Evolutionary conservation across 257 asterid species (phyloP).

Genomic region (Ilex aquifolium): DNA sequence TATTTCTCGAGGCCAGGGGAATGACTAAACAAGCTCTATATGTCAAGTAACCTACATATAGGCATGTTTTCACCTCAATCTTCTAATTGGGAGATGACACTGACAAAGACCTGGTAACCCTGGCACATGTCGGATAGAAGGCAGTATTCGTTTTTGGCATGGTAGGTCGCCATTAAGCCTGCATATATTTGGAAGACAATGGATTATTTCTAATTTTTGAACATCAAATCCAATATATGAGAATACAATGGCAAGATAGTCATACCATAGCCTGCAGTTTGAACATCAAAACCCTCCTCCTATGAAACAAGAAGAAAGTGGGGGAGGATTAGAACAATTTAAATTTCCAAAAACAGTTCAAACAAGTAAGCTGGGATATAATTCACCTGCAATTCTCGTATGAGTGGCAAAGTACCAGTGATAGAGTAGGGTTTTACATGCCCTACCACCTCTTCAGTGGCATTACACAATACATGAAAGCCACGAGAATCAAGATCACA

Average conservation of each 20-base stretch:
- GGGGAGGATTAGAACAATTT: constrained; percentile 5
- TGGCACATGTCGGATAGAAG: constrained; percentile 90
- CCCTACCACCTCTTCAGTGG: constrained; percentile 90
- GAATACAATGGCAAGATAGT: neutral
- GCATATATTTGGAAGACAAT: constrained; percentile 15
- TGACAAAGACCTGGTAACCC: constrained; percentile 74
- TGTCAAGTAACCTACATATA: neutral
- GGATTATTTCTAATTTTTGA: neutral
- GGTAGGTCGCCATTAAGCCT: constrained; percentile 97
- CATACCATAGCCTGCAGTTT: constrained; percentile 89
- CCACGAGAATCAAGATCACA: constrained; percentile 93
- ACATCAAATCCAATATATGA: neutral
- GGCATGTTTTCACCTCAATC: constrained; percentile 24
- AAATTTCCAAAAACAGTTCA: neutral
- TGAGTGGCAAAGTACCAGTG: constrained; percentile 91
- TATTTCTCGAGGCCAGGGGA: neutral
- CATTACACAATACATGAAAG: constrained; percentile 81
- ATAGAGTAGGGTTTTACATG: constrained; percentile 92
- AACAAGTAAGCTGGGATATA: constrained; percentile 8
- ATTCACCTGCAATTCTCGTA: constrained; percentile 80
- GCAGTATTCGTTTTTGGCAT: constrained; percentile 94
- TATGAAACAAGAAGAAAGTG: constrained; percentile 20
- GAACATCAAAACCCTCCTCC: constrained; percentile 99
- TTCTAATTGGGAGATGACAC: constrained; percentile 75
- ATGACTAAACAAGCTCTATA: neutral